phyloP scores from a whole-genome alignment of 768 basidiomycete genomes.

The Boletellus ananiceps region DNA sequence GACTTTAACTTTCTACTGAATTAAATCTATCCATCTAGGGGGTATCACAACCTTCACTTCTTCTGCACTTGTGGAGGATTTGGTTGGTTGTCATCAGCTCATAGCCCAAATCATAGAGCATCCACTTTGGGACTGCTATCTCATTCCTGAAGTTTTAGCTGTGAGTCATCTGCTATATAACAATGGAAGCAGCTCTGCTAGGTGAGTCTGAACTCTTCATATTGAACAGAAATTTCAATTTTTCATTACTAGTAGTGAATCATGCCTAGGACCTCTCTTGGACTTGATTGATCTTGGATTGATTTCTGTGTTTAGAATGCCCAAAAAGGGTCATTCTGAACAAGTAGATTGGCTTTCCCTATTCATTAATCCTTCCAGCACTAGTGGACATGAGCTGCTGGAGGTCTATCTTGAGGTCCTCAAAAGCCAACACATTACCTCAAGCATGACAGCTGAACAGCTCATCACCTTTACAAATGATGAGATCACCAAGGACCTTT shows the following conservation, averaged over 20 bases:
- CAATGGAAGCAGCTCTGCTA: not conserved
- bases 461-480: constrained; percentile 38
- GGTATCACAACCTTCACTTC: constrained; percentile 72
- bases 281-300: constrained; percentile 47
- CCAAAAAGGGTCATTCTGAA: constrained; percentile 32
- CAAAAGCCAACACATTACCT: constrained; percentile 24
- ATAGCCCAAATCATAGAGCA: constrained; percentile 54
- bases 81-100: constrained; percentile 41
- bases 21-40: constrained; percentile 38
- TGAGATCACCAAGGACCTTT: constrained; percentile 47
- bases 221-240: not conserved
- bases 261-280: constrained; percentile 20
- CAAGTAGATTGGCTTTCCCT: constrained; percentile 25
- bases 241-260: constrained; percentile 2
- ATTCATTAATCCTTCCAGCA: constrained; percentile 12
- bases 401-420: constrained; percentile 34
- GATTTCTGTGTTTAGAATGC: constrained; percentile 50
- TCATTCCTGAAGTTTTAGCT: constrained; percentile 62
- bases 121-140: constrained; percentile 64
- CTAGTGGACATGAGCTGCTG: constrained; percentile 36
- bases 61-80: constrained; percentile 51
- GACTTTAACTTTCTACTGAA: not conserved
- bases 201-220: constrained; percentile 5
- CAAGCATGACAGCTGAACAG: constrained; percentile 31
- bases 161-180: constrained; percentile 24